Evolutionary conservation across 345 rosid species (phyloP).

Genomic region (Camelina hispida): DNA sequence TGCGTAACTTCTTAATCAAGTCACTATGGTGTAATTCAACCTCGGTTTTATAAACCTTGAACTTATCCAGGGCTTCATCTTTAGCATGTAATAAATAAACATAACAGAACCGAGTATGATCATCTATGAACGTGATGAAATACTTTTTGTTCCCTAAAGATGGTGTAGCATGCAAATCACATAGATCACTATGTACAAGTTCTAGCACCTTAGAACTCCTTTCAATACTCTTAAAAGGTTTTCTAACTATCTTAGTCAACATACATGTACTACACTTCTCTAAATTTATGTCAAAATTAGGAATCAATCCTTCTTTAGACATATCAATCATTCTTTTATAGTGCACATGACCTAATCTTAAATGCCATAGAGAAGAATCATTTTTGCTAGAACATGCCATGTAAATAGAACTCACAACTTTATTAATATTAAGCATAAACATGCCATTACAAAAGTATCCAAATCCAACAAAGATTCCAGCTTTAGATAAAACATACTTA

Average conservation of each 20-base stretch:
- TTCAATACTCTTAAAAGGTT: neutral
- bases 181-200: neutral
- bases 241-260: constrained; percentile 11
- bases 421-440: constrained; percentile 20
- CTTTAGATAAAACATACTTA: constrained; percentile 1
- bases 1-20: neutral
- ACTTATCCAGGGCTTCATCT: neutral
- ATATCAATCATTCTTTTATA: neutral
- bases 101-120: neutral
- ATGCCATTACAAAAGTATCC: neutral
- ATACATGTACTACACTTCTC: neutral
- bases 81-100: neutral
- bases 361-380: neutral
- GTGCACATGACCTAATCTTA: neutral
- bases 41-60: neutral
- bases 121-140: neutral
- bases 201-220: neutral
- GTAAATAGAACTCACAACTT: neutral
- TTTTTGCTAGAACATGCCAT: neutral
- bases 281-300: neutral
- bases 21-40: neutral
- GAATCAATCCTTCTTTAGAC: constrained; percentile 5
- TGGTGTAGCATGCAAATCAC: neutral
- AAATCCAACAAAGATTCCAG: constrained; percentile 28
- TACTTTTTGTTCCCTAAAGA: neutral